Conservation (phyloP, 2,329 filamentous ascomycete genomes). For the Trichophyton simii region DNA sequence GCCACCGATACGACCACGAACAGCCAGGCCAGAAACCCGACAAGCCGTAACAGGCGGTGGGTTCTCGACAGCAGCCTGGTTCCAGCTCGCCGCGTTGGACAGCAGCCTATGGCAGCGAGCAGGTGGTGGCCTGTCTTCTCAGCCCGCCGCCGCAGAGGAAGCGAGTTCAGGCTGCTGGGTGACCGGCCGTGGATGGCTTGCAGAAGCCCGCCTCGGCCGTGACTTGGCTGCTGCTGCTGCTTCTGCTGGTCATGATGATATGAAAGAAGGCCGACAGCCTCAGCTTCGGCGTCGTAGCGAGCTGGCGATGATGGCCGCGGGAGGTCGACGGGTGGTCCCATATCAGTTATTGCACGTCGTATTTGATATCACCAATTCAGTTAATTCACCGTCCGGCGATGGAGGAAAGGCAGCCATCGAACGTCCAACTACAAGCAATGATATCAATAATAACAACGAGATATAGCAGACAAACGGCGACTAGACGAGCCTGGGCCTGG, state of each 20-base stretch:
- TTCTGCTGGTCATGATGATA: background rate
- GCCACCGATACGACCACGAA: constrained; percentile 6
- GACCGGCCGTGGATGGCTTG: background rate
- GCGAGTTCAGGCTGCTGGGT: background rate
- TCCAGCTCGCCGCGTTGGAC: background rate
- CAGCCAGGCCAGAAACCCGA: background rate
- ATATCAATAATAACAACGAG: background rate
- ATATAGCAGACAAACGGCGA: background rate
- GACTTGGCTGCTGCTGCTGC: background rate
- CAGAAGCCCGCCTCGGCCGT: background rate
- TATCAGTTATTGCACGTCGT: no score
- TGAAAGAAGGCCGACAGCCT: background rate
- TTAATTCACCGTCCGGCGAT: no score
- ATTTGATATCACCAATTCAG: no score
- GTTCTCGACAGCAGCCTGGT: background rate
- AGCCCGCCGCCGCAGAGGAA: background rate
- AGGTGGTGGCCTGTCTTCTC: background rate
- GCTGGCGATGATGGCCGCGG: background rate
- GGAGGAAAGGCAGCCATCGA: background rate
- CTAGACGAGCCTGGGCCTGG: background rate
- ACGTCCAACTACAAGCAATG: background rate
- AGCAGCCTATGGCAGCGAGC: background rate
- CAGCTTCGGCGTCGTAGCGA: background rate
- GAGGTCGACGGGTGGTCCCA: background rate
- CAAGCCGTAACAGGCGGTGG: background rate